Conservation (phyloP, 257 asterid genomes). For the Nicotiana noctiflora region DNA sequence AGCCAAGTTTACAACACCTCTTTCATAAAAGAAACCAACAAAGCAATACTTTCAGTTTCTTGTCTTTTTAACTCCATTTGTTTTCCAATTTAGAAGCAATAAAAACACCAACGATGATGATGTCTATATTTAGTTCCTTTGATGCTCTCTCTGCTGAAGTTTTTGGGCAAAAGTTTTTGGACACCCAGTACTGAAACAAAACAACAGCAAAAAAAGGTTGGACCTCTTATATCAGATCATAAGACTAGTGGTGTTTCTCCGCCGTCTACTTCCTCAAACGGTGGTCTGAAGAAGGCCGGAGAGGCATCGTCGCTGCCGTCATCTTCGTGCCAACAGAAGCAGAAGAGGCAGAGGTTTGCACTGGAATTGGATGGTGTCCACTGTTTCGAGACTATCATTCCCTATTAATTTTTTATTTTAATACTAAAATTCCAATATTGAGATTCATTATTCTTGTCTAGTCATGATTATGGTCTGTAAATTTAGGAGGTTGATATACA, state of each 20-base stretch:
- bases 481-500: background rate
- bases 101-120: constrained; percentile 13
- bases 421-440: background rate
- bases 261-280: no score
- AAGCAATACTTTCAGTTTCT: background rate
- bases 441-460: background rate
- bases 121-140: constrained; percentile 59
- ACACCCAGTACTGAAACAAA: constrained; percentile 10
- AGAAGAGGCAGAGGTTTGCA: no score
- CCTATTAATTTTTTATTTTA: no score
- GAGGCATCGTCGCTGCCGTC: no score
- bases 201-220: no score
- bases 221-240: no score
- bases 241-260: no score
- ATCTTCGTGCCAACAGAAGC: no score
- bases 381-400: no score
- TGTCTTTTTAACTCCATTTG: background rate
- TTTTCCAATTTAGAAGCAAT: background rate
- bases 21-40: background rate
- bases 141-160: constrained; percentile 49
- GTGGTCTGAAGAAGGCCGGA: no score
- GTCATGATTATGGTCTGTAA: background rate
- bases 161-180: constrained; percentile 31
- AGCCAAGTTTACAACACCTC: no score
- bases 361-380: no score